Evolutionary conservation across 345 rosid genomes (phyloP).

Genomic region (Brassica nigra): DNA sequence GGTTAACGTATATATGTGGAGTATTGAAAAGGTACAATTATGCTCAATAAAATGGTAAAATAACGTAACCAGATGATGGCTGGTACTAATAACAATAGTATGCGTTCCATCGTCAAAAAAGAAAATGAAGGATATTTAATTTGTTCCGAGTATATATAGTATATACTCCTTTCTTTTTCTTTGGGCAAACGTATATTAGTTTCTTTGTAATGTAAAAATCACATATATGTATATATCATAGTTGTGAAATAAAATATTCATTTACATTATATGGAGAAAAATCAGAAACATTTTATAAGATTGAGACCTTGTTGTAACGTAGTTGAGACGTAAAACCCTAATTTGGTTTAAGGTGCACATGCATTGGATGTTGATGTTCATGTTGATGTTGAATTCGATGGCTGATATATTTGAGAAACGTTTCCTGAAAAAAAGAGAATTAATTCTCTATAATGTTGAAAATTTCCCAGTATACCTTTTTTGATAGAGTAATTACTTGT

Average conservation of each 20-base stretch:
- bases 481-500: not conserved
- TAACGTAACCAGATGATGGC: not conserved
- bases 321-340: not conserved
- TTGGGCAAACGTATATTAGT: not conserved
- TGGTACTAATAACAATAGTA: not conserved
- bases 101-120: not conserved
- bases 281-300: not conserved
- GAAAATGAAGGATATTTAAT: not conserved
- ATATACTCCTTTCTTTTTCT: not conserved
- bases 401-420: not conserved
- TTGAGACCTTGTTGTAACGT: not conserved
- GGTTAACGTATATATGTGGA: not conserved
- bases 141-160: not conserved
- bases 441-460: not conserved
- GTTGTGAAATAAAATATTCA: not conserved
- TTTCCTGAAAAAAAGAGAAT: not conserved
- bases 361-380: not conserved
- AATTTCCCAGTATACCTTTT: not conserved
- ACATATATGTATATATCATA: too few relatives aligned
- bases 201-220: not conserved
- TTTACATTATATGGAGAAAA: not conserved
- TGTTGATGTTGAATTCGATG: not conserved
- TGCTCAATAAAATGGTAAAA: not conserved
- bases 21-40: not conserved
- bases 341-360: not conserved